phyloP scores from a whole-genome alignment of 1,284 basidiomycete species.

The Pascua sp. region DNA sequence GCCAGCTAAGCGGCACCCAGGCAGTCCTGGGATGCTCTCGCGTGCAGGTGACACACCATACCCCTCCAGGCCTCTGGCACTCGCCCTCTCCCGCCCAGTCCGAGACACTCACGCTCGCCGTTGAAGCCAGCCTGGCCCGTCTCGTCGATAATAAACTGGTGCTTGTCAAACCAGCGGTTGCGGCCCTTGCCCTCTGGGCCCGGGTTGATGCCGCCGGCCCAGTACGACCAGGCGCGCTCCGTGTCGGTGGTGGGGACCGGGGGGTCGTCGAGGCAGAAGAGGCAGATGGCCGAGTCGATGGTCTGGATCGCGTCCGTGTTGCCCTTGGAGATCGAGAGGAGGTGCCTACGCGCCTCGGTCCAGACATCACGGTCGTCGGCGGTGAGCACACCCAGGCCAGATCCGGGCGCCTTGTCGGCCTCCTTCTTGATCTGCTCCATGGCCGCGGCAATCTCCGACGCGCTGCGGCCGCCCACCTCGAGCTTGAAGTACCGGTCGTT shows the following conservation, averaged over 20 bases:
- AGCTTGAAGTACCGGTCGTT: constrained; percentile 90
- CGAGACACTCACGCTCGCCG: constrained; percentile 51
- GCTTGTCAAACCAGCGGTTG: constrained; percentile 97
- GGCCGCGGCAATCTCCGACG: constrained; percentile 75
- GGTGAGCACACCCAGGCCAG: constrained; percentile 77
- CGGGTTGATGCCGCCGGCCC: constrained; percentile 69
- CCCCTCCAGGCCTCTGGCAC: too few species aligned
- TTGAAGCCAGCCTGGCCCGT: constrained; percentile 90
- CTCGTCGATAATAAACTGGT: constrained; percentile 87
- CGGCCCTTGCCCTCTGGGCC: constrained; percentile 55
- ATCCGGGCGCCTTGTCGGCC: constrained; percentile 59
- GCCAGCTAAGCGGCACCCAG: background rate
- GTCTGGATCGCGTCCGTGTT: constrained; percentile 69
- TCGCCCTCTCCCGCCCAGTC: background rate
- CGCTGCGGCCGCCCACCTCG: constrained; percentile 61
- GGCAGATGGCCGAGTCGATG: constrained; percentile 85
- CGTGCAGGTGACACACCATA: too few species aligned
- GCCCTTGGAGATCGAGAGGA: constrained; percentile 62
- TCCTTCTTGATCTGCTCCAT: constrained; percentile 70
- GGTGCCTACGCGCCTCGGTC: constrained; percentile 71
- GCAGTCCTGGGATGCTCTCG: background rate
- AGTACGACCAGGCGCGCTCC: constrained; percentile 75
- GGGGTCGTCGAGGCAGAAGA: constrained; percentile 74
- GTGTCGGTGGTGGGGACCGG: constrained; percentile 52
- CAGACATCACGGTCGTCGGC: constrained; percentile 86